Evolutionary conservation across 1,284 basidiomycete genomes (phyloP).

Genomic region (Ganoderma resinaceum): DNA sequence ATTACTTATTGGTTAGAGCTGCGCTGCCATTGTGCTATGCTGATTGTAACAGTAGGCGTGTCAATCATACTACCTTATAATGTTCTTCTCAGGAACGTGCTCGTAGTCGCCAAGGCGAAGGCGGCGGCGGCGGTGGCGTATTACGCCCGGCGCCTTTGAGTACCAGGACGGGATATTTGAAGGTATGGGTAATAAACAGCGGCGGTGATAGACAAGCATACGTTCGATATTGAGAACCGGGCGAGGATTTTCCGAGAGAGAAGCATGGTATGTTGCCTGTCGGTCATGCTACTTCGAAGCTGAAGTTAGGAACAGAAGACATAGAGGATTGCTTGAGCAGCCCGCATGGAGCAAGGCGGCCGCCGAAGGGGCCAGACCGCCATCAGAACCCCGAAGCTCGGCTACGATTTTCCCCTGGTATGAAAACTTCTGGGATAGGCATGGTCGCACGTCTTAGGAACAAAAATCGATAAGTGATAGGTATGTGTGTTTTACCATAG

Average conservation of each 20-base stretch:
- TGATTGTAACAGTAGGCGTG: slow-evolving; percentile 21
- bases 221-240: background rate
- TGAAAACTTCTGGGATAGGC: background rate
- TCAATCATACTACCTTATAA: slow-evolving; percentile 5
- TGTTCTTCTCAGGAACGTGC: slow-evolving; percentile 1
- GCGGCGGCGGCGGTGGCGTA: background rate
- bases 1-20: slow-evolving; percentile 1
- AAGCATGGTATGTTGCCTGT: background rate
- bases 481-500: background rate
- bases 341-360: background rate
- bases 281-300: background rate
- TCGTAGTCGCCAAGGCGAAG: background rate
- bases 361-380: background rate
- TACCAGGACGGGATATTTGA: background rate
- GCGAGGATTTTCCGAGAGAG: background rate
- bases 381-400: background rate
- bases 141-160: background rate
- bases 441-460: background rate
- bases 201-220: background rate
- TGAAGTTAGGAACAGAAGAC: background rate
- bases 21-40: slow-evolving; percentile 15
- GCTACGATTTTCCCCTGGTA: background rate
- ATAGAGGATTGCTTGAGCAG: background rate
- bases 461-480: background rate
- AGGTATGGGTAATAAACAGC: background rate